phyloP scores from a whole-genome alignment of 2,329 filamentous ascomycete species.

The Lasiodiplodia theobromae region DNA sequence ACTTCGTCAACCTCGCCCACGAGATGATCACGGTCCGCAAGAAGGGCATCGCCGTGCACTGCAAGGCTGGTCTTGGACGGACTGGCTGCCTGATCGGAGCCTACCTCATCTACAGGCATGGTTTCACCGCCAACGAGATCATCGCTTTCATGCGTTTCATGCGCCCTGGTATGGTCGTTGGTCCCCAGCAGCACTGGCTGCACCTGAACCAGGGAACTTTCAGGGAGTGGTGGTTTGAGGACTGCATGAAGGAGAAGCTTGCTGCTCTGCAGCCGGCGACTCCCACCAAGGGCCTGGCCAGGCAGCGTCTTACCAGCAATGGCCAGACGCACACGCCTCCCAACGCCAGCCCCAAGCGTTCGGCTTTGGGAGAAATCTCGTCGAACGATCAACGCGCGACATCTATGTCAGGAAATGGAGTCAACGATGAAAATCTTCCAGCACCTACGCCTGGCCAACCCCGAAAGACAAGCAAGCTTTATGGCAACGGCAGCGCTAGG shows the following conservation, averaged over 20 bases:
- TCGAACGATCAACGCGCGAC: conserved; percentile 68
- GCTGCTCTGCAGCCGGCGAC: conserved; percentile 67
- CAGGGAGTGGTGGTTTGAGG: conserved; percentile 95
- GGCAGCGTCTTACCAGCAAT: conserved; percentile 63
- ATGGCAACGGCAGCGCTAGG: conserved; percentile 61
- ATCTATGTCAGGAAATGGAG: conserved; percentile 60
- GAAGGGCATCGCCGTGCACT: conserved; percentile 95
- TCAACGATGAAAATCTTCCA: conserved; percentile 90
- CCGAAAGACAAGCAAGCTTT: conserved; percentile 81
- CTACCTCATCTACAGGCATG: conserved; percentile 96
- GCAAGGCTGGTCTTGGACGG: conserved; percentile 94
- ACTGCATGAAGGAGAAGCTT: conserved; percentile 80
- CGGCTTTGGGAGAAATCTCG: conserved; percentile 93
- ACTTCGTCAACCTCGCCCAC: conserved; percentile 94
- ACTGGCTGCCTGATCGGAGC: conserved; percentile 97
- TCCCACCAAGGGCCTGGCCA: conserved; percentile 61
- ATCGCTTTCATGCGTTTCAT: conserved; percentile 99
- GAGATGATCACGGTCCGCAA: conserved; percentile 91
- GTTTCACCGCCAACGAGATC: conserved; percentile 95
- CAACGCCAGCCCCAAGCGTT: conserved; percentile 76
- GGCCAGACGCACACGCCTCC: conserved; percentile 83
- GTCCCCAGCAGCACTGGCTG: conserved; percentile 98
- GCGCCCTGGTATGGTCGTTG: conserved; percentile 98
- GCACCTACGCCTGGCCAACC: conserved; percentile 96
- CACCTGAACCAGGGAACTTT: conserved; percentile 96